Percentiles rank a stretch among this genome's conserved stretches.
phyloP scores from a whole-genome alignment of 768 basidiomycete genomes.

The Mycena galericulata region DNA sequence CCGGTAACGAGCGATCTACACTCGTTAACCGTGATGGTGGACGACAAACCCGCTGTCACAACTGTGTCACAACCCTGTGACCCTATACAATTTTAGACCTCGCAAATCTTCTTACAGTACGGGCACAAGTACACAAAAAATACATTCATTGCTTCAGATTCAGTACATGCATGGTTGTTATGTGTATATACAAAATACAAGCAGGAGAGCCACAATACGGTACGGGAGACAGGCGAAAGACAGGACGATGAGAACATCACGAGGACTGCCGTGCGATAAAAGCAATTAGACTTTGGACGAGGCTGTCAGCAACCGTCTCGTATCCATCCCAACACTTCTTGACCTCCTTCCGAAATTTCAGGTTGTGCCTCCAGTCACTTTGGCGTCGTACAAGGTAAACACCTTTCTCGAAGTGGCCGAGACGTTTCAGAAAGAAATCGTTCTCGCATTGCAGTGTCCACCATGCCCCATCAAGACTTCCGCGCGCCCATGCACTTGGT shows the following conservation, averaged over 20 bases:
- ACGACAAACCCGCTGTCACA: not conserved
- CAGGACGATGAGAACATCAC: too few species aligned
- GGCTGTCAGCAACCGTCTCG: not conserved
- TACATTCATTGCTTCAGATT: too few species aligned
- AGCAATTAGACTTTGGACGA: not conserved
- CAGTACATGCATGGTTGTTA: too few species aligned
- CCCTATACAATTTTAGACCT: too few species aligned
- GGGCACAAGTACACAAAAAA: too few species aligned
- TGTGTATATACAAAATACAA: too few species aligned
- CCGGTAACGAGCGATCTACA: not conserved
- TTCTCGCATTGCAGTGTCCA: conserved; percentile 5
- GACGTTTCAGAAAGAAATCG: not conserved
- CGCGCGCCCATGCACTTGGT: not conserved
- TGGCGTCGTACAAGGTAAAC: not conserved
- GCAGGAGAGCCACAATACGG: too few species aligned
- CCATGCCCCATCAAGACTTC: not conserved
- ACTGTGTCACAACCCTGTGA: not conserved
- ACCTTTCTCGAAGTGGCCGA: not conserved
- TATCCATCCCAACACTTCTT: not conserved
- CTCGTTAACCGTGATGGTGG: not conserved
- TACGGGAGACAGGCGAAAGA: too few species aligned
- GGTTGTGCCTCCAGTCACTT: not conserved
- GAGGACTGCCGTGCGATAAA: not conserved
- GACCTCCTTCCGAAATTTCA: not conserved
- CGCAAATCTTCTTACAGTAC: not conserved